Percentiles rank a stretch among this genome's conserved stretches.
Evolutionary conservation across 2,329 filamentous ascomycete genomes (phyloP).

Genomic region (Ophiostoma perfectum): DNA sequence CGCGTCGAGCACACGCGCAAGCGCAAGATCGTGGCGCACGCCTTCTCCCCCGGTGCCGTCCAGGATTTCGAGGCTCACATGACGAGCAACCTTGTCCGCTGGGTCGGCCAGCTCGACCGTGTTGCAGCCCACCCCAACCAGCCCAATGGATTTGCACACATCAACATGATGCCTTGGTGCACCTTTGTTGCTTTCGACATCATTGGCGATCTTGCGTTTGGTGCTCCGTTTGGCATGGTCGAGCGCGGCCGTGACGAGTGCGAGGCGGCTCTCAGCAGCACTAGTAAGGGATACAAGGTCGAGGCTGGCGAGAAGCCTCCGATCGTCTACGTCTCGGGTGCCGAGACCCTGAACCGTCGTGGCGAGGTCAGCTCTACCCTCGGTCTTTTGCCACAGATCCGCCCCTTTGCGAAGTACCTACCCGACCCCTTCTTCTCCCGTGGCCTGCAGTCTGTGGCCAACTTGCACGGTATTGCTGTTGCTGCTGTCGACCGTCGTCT

Average conservation of each 20-base stretch:
- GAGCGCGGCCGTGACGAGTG: slow-evolving; percentile 23
- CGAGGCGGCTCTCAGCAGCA: slow-evolving; percentile 17
- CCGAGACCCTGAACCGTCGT: slow-evolving; percentile 24
- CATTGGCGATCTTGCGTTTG: slow-evolving; percentile 26
- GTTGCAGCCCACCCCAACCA: slow-evolving; percentile 12
- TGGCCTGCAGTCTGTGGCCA: slow-evolving; percentile 21
- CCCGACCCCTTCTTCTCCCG: slow-evolving; percentile 23
- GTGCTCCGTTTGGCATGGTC: slow-evolving; percentile 33
- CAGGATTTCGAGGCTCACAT: slow-evolving; percentile 26
- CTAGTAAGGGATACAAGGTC: not conserved
- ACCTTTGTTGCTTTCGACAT: slow-evolving; percentile 38
- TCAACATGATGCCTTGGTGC: slow-evolving; percentile 29
- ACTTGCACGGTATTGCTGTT: slow-evolving; percentile 24
- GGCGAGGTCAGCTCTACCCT: slow-evolving; percentile 26
- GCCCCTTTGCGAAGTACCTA: slow-evolving; percentile 18
- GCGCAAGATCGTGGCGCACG: slow-evolving; percentile 63
- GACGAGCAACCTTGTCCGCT: slow-evolving; percentile 22
- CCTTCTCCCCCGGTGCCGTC: slow-evolving; percentile 41
- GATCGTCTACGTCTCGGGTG: slow-evolving; percentile 22
- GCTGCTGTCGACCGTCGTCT: slow-evolving; percentile 24
- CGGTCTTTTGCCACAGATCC: slow-evolving; percentile 21
- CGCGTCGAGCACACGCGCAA: slow-evolving; percentile 63
- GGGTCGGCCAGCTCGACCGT: slow-evolving; percentile 21
- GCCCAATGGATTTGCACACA: slow-evolving; percentile 13
- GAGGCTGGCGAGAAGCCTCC: slow-evolving; percentile 4